Evolutionary conservation across 306 rosid species (phyloP).

Genomic region (Hippophae gyantsensis): DNA sequence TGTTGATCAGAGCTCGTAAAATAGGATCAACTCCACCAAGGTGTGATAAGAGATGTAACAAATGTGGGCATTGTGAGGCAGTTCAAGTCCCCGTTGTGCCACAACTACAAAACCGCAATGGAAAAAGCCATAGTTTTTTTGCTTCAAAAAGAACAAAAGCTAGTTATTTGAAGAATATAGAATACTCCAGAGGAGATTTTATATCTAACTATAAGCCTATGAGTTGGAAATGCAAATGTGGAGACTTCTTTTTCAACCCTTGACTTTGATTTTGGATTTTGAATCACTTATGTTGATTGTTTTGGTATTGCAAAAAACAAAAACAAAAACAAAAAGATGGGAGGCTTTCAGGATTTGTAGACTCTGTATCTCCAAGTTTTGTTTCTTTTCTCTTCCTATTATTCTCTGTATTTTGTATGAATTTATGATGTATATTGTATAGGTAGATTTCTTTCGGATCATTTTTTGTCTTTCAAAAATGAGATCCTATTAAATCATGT

Average conservation of each 20-base stretch:
- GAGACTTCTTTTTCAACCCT: conserved; percentile 58
- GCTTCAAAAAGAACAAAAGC: conserved; percentile 2
- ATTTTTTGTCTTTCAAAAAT: too few relatives aligned
- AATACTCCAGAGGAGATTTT: conserved; percentile 42
- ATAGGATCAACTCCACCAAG: conserved; percentile 75
- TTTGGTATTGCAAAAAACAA: neutral
- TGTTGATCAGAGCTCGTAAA: conserved; percentile 16
- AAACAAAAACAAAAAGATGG: too few relatives aligned
- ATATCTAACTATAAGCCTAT: conserved; percentile 76
- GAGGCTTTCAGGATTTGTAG: too few relatives aligned
- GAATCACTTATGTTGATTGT: conserved; percentile 10
- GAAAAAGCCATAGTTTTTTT: conserved; percentile 11
- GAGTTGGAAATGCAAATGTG: conserved; percentile 86
- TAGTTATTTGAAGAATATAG: neutral
- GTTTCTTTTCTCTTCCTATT: too few relatives aligned
- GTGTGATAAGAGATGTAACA: conserved; percentile 48
- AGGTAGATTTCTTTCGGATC: too few relatives aligned
- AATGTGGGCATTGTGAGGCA: conserved; percentile 63
- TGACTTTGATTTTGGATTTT: conserved; percentile 3
- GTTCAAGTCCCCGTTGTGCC: conserved; percentile 63
- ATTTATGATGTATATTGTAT: too few relatives aligned
- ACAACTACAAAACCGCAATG: conserved; percentile 22
- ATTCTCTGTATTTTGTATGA: too few relatives aligned
- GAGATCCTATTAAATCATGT: too few relatives aligned
- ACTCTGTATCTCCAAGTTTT: too few relatives aligned